Evolutionary conservation across 2,329 filamentous ascomycete genomes (phyloP), one percentile per base, ranked within the genome.

Genomic region (Decorospora gaudefroyi): DNA sequence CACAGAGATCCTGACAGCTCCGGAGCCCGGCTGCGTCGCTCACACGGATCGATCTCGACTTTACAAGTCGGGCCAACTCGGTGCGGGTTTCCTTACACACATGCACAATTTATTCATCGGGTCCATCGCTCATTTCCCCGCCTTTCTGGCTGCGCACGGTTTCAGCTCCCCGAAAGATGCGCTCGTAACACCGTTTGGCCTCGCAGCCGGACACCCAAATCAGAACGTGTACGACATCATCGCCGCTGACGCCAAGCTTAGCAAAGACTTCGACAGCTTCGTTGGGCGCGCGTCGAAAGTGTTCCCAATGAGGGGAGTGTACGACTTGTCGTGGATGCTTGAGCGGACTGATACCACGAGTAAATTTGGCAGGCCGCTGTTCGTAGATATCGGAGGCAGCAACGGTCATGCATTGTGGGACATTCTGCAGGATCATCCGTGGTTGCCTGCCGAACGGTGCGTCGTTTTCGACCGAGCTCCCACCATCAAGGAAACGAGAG

Each of bases 201-300:
- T 32, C 13, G 30, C 30, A 21, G 19, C 30, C 6, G 30, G 30
- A 19, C 5, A 32, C 18, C 30, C 30, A n/a, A 32, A 32, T n/a
- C 7, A 11, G 6, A 32, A 21, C 30, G 30, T 18, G 11, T 32
- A 32, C 18, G 30, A 32, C 16, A 32, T 32, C 15, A 10, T 32
- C 10, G 30, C 30, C 8, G 30, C 13, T n/a, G 30, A 32, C 30
- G 7, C 30, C 7, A 32, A 32, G 30, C 30, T 32, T 18, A 32
- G 30, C 30, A 32, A 32, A 32, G 30, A 32, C 12, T 32, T 32
- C 23, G 30, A 32, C 15, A 32, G 30, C 15, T 32, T 32, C n/a
- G 30, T 32, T 16, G 30, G 13, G 9, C 30, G 30, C 5, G 19
- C 30, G n/a, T 32, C 30, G n/a, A 32, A 32, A 18, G 30, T 32